These are phyloP conservation scores for Tillandsia leiboldiana DNA, from an alignment of 176 grass and related monocot species.

Conservation along the genomic window DNA sequence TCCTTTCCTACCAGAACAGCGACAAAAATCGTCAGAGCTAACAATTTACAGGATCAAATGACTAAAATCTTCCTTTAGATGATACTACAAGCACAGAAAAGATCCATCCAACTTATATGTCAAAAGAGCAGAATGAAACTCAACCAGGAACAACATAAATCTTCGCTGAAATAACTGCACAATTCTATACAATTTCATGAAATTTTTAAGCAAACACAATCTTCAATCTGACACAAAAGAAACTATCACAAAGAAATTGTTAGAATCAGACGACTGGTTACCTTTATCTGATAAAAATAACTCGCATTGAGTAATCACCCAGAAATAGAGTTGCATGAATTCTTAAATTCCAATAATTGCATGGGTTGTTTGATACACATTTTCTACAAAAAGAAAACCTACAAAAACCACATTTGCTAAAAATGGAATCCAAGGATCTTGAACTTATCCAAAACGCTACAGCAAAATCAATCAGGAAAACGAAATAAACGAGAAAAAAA, in stretches of 20 bases:
- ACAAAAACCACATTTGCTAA: background rate
- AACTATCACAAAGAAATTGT: too few relatives aligned
- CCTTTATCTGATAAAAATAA: background rate
- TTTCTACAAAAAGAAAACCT: background rate
- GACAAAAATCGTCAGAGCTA: too few relatives aligned
- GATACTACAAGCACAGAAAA: too few relatives aligned
- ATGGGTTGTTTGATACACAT: background rate
- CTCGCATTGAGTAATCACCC: background rate
- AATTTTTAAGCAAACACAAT: too few relatives aligned
- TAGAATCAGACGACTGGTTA: background rate
- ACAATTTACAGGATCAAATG: too few relatives aligned
- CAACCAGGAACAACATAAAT: background rate
- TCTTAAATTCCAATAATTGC: background rate
- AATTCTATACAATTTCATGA: background rate
- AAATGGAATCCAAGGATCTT: background rate
- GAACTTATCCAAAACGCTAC: background rate
- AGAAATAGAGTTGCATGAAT: background rate
- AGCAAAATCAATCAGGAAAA: background rate
- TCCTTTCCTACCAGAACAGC: too few relatives aligned
- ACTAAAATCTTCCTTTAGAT: too few relatives aligned
- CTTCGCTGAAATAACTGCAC: background rate
- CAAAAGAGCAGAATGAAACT: background rate
- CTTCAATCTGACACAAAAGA: too few relatives aligned
- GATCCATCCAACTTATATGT: background rate
- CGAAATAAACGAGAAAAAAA: background rate